These are phyloP conservation scores for Sclerotinia nivalis DNA, from an alignment of 2,329 filamentous ascomycete species.

Conservation along the genomic window DNA sequence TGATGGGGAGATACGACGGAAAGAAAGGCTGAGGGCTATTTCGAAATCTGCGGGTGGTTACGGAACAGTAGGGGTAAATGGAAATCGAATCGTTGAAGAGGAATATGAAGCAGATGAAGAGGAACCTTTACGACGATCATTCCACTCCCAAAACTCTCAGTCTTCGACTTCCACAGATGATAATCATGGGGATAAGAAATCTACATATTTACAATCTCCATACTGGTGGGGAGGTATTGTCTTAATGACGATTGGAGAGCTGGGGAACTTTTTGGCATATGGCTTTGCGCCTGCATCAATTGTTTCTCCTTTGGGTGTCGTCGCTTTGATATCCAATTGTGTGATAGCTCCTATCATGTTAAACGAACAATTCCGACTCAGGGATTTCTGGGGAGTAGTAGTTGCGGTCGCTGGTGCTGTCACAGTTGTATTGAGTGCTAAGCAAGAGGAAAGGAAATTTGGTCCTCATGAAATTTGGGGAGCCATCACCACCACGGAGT, in stretches of 20 bases:
- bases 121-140: slow-evolving; percentile 55
- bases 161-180: slow-evolving; percentile 44
- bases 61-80: slow-evolving; percentile 46
- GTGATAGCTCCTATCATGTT: slow-evolving; percentile 93
- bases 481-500: slow-evolving; percentile 83
- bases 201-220: slow-evolving; percentile 82
- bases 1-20: slow-evolving; percentile 62
- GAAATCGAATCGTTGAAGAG: slow-evolving; percentile 25
- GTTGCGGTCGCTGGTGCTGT: slow-evolving; percentile 87
- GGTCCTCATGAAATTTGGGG: slow-evolving; percentile 88
- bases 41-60: slow-evolving; percentile 44
- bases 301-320: slow-evolving; percentile 94
- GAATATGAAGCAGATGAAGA: slow-evolving; percentile 47
- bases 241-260: slow-evolving; percentile 89
- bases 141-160: slow-evolving; percentile 48
- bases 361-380: slow-evolving; percentile 81
- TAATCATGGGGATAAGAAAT: slow-evolving; percentile 42
- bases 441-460: slow-evolving; percentile 83
- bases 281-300: slow-evolving; percentile 97
- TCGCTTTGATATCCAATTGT: slow-evolving; percentile 94
- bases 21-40: slow-evolving; percentile 56
- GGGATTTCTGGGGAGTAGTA: slow-evolving; percentile 85
- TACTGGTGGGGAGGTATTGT: slow-evolving; percentile 97
- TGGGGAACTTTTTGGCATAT: slow-evolving; percentile 95
- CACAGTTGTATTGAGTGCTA: slow-evolving; percentile 89